phyloP scores from a whole-genome alignment of 257 asterid species.

The Fraxinus americana region DNA sequence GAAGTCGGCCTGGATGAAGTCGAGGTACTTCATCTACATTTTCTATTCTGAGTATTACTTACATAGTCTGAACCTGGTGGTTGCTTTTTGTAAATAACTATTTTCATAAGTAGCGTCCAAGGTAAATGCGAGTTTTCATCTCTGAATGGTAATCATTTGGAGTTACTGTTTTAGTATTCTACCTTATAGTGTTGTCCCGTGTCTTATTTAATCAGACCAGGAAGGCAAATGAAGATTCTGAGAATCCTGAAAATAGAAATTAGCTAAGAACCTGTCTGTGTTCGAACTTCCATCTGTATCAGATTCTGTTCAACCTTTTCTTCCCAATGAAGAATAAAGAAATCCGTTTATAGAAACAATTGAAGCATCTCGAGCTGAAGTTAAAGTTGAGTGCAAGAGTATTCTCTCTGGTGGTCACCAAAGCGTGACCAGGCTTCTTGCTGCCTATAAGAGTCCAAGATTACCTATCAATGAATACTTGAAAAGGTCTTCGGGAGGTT shows the following conservation, averaged over 20 bases:
- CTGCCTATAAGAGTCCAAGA: too few relatives aligned
- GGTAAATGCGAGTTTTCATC: not conserved
- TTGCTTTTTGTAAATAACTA: not conserved
- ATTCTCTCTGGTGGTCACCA: conserved; percentile 84
- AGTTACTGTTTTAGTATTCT: not conserved
- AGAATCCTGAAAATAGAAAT: conserved; percentile 6
- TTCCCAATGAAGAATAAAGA: conserved; percentile 33
- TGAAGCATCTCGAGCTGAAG: conserved; percentile 37
- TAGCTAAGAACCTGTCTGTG: conserved; percentile 7
- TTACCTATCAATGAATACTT: too few relatives aligned
- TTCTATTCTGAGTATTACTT: not conserved
- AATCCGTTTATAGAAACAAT: conserved; percentile 25
- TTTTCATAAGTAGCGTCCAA: not conserved
- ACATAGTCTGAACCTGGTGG: not conserved
- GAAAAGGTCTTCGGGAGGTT: not conserved
- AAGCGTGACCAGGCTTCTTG: conserved; percentile 25
- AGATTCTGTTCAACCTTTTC: conserved; percentile 34
- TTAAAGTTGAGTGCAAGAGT: conserved; percentile 51
- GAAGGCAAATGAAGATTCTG: conserved; percentile 69
- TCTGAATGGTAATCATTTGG: not conserved
- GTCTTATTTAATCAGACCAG: conserved; percentile 45
- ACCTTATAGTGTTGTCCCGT: conserved; percentile 7
- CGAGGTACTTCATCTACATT: too few relatives aligned
- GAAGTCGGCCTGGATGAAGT: too few relatives aligned
- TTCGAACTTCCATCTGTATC: conserved; percentile 33